Evolutionary conservation across 2,329 filamentous ascomycete genomes (phyloP).

Genomic region (Beauveria sp.): DNA sequence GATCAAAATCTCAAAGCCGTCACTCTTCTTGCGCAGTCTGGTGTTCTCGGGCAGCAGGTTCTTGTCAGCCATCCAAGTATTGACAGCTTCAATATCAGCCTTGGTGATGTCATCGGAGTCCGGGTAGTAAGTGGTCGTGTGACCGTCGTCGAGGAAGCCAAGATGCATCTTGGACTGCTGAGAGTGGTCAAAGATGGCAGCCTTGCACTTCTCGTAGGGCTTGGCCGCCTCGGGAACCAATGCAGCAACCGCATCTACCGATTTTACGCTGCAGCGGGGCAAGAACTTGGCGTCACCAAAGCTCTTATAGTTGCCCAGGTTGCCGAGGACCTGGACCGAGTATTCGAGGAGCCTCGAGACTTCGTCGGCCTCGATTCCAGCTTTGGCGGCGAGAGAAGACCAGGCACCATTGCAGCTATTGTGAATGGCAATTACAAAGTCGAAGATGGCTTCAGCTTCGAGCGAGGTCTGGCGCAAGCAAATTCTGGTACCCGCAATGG

Average conservation of each 20-base stretch:
- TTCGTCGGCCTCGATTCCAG: slow-evolving; percentile 55
- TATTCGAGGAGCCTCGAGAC: slow-evolving; percentile 68
- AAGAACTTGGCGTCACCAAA: slow-evolving; percentile 83
- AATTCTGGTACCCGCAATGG: slow-evolving; percentile 69
- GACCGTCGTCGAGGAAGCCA: slow-evolving; percentile 65
- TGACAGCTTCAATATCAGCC: slow-evolving; percentile 64
- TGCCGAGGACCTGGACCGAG: slow-evolving; percentile 69
- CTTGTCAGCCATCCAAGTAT: slow-evolving; percentile 66
- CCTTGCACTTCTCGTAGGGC: slow-evolving; percentile 60
- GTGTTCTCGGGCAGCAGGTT: slow-evolving; percentile 70
- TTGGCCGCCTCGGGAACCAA: slow-evolving; percentile 52
- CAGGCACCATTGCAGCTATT: slow-evolving; percentile 62
- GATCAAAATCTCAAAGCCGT: slow-evolving; percentile 65
- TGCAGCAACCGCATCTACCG: slow-evolving; percentile 56
- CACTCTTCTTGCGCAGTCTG: slow-evolving; percentile 60
- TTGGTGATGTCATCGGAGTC: slow-evolving; percentile 67
- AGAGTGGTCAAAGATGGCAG: slow-evolving; percentile 63
- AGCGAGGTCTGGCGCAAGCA: slow-evolving; percentile 76
- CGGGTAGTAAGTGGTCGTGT: slow-evolving; percentile 78
- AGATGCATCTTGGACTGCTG: slow-evolving; percentile 63
- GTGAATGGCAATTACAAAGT: slow-evolving; percentile 70
- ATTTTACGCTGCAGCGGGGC: slow-evolving; percentile 58
- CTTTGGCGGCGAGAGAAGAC: slow-evolving; percentile 57
- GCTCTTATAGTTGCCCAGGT: slow-evolving; percentile 79
- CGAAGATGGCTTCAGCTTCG: slow-evolving; percentile 73